Base-by-base conservation (phyloP, 345 rosid species). In the Corymbia maculata region DNA sequence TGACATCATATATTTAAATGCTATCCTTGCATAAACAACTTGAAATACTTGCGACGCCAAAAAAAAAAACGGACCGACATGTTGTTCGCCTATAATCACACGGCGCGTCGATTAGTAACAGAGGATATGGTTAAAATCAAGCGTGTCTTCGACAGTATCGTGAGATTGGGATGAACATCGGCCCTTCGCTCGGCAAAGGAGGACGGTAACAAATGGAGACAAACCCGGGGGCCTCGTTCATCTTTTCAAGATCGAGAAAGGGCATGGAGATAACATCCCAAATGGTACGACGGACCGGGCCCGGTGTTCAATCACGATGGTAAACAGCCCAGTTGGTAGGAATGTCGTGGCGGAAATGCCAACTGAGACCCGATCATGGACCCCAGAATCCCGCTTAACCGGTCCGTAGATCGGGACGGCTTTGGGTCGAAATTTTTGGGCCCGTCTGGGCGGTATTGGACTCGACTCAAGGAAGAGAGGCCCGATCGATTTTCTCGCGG, bases 341-440 rank as follows among this genome's bases (percentile, higher is more conserved):
- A 36, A 45, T 32, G 6, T 32, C 24, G 45, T 2, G 45, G 80
- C 10, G 10, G 45, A 70, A 8, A 70, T 5, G 45, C 80, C 45
- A 2, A 32, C 42, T 16, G 42, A 16, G 6, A 32, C 45, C 80
- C 21, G 6, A 16, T 68, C 24, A 68, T 68, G 80, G 45, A 68
- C 80, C 45, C 2, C 15, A 14, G 32, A 26, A 61, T 26, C 32
- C 4, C 68, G 12, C 68, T 26, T 7, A 12, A 3, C 9, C 11
- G 68, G 68, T 30, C 32, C 0, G 0, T 16, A 2, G 0, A 32
- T 10, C 3, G 13, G 6, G 24, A 1, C 7, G 17, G 13, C 80
- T 11, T 36, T 21, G 22, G 24, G 6, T 32, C 80, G 8, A 9
- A 32, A 16, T 2, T 66, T 1, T 9, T 42, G 45, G 45, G 45